A percentile compares a stretch with the other conserved stretches of the same genome.
Evolutionary conservation across 805 yeast species (phyloP).

Genomic region (Candida ascalaphidarum): DNA sequence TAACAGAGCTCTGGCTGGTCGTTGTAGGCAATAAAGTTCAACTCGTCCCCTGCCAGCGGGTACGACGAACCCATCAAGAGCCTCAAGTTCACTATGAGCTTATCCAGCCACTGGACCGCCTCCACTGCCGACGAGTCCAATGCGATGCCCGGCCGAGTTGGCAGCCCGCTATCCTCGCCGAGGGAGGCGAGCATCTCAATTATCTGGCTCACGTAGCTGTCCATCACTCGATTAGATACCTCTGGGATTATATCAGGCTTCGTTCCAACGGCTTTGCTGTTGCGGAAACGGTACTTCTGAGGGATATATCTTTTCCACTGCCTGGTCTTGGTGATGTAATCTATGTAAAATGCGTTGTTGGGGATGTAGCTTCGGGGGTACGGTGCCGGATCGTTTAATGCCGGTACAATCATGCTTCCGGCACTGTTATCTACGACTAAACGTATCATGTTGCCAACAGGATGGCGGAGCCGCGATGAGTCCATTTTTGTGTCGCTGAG

Average conservation of each 20-base stretch:
- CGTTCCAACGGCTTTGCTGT: conserved; percentile 4
- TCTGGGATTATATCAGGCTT: conserved; percentile 4
- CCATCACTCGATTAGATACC: conserved; percentile 4
- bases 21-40: conserved; percentile 7
- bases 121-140: conserved; percentile 1
- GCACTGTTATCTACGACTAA: no score
- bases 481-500: no score
- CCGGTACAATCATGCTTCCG: no score
- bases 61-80: conserved; percentile 9
- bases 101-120: conserved; percentile 7
- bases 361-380: no score
- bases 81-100: background rate
- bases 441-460: no score
- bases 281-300: conserved; percentile 14
- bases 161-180: background rate
- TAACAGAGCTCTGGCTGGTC: conserved; percentile 8
- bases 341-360: no score
- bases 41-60: conserved; percentile 4
- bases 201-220: conserved; percentile 8
- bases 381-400: no score
- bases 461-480: no score
- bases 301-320: conserved; percentile 18
- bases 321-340: no score
- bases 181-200: conserved; percentile 2
- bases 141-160: conserved; percentile 2